Evolutionary conservation across 1,139 yeast species (phyloP).

Genomic region (Protomyces gravidus): DNA sequence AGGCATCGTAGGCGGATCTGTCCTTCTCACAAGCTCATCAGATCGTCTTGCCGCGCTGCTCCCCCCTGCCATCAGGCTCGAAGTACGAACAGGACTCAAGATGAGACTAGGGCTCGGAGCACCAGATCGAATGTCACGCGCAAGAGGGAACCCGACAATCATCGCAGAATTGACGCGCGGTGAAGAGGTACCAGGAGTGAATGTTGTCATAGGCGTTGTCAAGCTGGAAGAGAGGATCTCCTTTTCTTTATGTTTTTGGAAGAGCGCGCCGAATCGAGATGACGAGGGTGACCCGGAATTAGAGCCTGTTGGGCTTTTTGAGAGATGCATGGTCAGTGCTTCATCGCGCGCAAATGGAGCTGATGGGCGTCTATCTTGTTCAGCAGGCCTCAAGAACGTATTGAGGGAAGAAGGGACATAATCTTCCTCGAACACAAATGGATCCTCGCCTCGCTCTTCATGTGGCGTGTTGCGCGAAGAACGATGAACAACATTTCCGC

Average conservation of each 20-base stretch:
- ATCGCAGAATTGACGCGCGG: conserved; percentile 1
- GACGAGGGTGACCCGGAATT: conserved; percentile 14
- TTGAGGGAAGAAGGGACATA: conserved; percentile 71
- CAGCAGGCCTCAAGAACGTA: conserved; percentile 75
- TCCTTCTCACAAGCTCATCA: too few relatives aligned
- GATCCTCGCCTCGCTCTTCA: conserved; percentile 44
- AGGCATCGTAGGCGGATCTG: too few relatives aligned
- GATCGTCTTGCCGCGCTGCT: neutral
- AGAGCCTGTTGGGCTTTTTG: conserved; percentile 22
- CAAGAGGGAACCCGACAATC: conserved; percentile 26
- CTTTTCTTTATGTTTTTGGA: conserved; percentile 24
- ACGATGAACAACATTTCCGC: too few relatives aligned
- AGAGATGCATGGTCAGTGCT: conserved; percentile 2
- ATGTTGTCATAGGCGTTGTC: neutral
- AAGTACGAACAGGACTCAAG: neutral
- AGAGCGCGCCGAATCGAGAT: conserved; percentile 27
- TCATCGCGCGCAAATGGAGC: neutral
- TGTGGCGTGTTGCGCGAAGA: neutral
- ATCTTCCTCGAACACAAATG: conserved; percentile 56
- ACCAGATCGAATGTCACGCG: conserved; percentile 1
- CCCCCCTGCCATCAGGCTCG: conserved; percentile 2
- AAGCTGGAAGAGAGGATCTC: neutral
- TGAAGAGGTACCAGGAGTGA: conserved; percentile 3
- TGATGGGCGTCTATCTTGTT: conserved; percentile 55
- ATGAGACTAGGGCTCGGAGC: neutral